Base-by-base conservation (phyloP, 169 alveolate species). In the Sarcocystis neurona region DNA sequence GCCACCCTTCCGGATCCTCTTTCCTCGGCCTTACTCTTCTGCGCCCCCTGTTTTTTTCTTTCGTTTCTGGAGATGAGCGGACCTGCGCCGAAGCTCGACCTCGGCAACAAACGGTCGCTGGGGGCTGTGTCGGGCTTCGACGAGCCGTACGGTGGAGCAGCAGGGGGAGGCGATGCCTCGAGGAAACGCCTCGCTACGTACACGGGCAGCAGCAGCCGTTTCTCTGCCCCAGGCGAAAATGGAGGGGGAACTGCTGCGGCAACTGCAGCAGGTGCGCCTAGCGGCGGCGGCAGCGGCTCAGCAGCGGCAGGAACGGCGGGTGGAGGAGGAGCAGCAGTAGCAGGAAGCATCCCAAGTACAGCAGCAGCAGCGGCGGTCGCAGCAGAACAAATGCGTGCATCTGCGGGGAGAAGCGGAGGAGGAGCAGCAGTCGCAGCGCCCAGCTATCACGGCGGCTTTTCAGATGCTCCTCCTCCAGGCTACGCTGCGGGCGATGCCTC, bases 31-130 rank as follows among this genome's bases (percentile, higher is more conserved):
- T 58, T 10, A 27, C 70, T 2, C 70, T 34, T 10, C 60, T 50
- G 8, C 18, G 18, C 70, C 70, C n/a, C n/a, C 70, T 10, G 60
- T 58, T 58, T 10, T 58, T 10, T 58, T 58, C n/a, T 15, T 6
- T 15, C 60, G 60, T 10, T 15, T 48, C 60, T 48, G 6, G 39
- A 6, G 66, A 77, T 77, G 85, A n/a, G 27, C 43, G 85, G 44
- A 10, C 85, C 85, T 1, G 85, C 85, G 68, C 85, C 85, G 6
- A 77, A 77, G 85, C 46, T 77, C 47, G 85, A 77, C 66, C 46
- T 77, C 68, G 85, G 85, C 30, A 2, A 41, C 30, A 37, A 44
- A 8, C 58, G 85, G 32, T 5, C 58, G 4, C 20, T 77, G 68
- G 85, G 85, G 46, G 85, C 85, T 6, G 43, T 48, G 12, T 39